Conservation (phyloP, 257 asterid species). For the Penstemon davidsonii region DNA sequence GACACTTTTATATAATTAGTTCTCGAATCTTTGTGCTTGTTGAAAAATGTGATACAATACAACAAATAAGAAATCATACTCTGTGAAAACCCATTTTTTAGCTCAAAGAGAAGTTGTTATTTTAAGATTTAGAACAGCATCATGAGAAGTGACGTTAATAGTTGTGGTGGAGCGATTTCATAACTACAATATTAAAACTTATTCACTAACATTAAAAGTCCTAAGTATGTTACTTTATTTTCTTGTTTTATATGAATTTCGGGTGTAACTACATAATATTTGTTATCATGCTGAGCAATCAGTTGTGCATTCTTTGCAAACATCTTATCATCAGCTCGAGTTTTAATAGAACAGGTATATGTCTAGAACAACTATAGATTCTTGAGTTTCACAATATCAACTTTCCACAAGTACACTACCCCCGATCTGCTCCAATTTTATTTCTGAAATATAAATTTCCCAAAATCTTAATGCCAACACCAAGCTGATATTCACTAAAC, state of each 20-base stretch:
- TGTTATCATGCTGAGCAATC: background rate
- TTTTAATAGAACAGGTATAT: background rate
- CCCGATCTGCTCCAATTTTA: too few species aligned
- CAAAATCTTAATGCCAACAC: too few species aligned
- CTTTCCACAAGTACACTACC: too few species aligned
- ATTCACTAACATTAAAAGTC: too few species aligned
- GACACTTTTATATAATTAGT: too few species aligned
- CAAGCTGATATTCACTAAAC: too few species aligned
- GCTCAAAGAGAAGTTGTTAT: background rate
- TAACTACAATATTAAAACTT: too few species aligned
- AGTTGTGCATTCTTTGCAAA: background rate
- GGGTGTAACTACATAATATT: background rate
- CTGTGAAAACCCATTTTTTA: background rate
- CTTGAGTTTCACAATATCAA: too few species aligned
- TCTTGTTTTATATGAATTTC: background rate
- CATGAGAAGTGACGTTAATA: too few species aligned
- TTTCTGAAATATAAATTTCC: too few species aligned
- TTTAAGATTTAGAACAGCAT: background rate
- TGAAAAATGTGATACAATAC: background rate
- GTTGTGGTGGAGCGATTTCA: background rate
- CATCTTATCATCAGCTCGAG: background rate
- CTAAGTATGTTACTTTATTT: background rate
- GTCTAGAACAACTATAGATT: background rate
- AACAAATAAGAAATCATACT: background rate
- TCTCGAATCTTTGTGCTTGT: constrained; percentile 3